phyloP scores from a whole-genome alignment of 2,329 filamentous ascomycete species.

The Onygenales sp. region DNA sequence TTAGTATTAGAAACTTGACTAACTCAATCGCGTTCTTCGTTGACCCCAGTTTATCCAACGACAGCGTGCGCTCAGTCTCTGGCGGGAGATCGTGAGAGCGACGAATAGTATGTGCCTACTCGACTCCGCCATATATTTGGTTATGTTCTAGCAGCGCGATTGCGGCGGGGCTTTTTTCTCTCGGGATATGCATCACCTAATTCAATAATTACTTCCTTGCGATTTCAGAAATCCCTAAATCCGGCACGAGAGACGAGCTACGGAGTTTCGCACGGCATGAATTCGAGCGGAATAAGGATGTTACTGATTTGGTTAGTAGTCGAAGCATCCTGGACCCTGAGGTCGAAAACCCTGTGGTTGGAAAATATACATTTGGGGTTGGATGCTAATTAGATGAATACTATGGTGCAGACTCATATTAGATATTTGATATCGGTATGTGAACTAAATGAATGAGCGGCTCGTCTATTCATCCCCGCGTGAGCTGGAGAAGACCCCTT shows the following conservation, averaged over 20 bases:
- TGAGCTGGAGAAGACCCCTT: not conserved
- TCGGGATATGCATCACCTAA: not conserved
- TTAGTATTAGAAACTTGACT: not conserved
- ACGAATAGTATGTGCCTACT: constrained; percentile 24
- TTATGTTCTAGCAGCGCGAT: not conserved
- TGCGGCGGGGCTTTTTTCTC: not conserved
- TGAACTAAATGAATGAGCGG: not conserved
- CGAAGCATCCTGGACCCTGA: not conserved
- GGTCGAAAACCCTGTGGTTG: not conserved
- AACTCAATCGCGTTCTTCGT: not conserved
- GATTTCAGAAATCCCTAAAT: constrained; percentile 28
- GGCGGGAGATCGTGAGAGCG: constrained; percentile 33
- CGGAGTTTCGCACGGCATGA: constrained; percentile 34
- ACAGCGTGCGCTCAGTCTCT: constrained; percentile 33
- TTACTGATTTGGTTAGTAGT: constrained; percentile 32
- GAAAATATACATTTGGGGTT: too few relatives aligned
- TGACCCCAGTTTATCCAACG: constrained; percentile 31
- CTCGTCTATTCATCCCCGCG: too few relatives aligned
- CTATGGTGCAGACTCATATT: constrained; percentile 25
- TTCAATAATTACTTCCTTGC: not conserved
- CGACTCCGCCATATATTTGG: not conserved
- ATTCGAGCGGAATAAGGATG: constrained; percentile 33
- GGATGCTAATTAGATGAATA: not conserved
- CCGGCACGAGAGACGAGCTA: constrained; percentile 31
- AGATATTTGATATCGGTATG: constrained; percentile 35